Percentiles rank a stretch among this genome's conserved stretches.
Evolutionary conservation across 441 rosid genomes (phyloP).

Genomic region (Jatropha multifida): DNA sequence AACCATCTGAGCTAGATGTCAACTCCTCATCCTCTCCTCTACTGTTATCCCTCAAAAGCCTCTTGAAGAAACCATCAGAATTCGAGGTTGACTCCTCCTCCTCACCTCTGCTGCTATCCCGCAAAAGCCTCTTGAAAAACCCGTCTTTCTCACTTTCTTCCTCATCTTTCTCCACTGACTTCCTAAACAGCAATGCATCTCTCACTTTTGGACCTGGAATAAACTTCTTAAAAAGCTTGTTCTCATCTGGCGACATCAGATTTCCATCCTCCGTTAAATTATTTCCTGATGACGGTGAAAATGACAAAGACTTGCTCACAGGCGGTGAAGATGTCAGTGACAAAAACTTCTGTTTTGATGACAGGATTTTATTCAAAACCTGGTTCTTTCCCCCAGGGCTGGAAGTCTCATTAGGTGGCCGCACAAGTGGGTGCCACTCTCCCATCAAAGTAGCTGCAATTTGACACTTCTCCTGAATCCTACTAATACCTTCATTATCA

Average conservation of each 20-base stretch:
- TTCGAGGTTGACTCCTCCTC: constrained; percentile 71
- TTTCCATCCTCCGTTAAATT: constrained; percentile 65
- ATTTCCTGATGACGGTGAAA: constrained; percentile 62
- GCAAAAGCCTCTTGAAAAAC: constrained; percentile 84
- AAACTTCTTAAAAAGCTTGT: constrained; percentile 82
- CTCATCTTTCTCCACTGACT: constrained; percentile 87
- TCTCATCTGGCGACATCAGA: constrained; percentile 68
- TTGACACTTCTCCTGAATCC: constrained; percentile 98
- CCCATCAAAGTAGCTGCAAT: constrained; percentile 96
- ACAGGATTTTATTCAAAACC: constrained; percentile 72
- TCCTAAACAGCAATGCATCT: constrained; percentile 92
- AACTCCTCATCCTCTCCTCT: constrained; percentile 83
- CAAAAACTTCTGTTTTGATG: constrained; percentile 86
- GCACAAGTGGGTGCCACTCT: constrained; percentile 84
- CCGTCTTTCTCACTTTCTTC: constrained; percentile 92
- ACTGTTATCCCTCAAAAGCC: constrained; percentile 67
- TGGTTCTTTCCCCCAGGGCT: constrained; percentile 89
- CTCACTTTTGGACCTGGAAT: constrained; percentile 93
- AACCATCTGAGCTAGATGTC: constrained; percentile 71
- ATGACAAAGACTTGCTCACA: constrained; percentile 59
- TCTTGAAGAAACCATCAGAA: constrained; percentile 92
- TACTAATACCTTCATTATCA: constrained; percentile 92
- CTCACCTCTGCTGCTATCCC: constrained; percentile 61
- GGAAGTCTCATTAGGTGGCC: constrained; percentile 46
- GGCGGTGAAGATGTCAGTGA: constrained; percentile 85